Base-by-base conservation (phyloP, 176 grass and related monocot species). In the Rhynchospora breviuscula region DNA sequence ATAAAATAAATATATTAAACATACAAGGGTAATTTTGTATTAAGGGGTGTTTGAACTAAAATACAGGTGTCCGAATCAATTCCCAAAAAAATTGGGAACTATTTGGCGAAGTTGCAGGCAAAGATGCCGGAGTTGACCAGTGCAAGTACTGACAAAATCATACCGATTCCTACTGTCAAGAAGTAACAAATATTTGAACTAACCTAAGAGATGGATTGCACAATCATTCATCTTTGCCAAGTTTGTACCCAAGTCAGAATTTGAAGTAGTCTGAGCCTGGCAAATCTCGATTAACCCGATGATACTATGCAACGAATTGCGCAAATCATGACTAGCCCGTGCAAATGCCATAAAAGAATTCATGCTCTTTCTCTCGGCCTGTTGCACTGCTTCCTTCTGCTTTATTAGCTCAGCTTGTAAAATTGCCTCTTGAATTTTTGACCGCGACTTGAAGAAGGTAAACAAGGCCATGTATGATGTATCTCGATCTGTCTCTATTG, bases 331-430 rank as follows among this genome's bases (percentile, higher is more conserved):
- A 68, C 89, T 97, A 26, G 90, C 90, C 29, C 81, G 81, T 25
- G 85, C 81, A 53, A 97, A 89, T 15, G 95, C 89, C n/a, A 94
- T 87, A 82, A n/a, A n/a, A n/a, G n/a, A n/a, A 77, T 97, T 97
- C 94, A 94, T 91, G 66, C 88, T 92, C 78, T 92, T 97, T 60
- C 87, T 87, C 81, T 97, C 95, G 25, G 90, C 92, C 59, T 94
- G 94, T 57, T 81, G 83, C 14, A 92, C 89, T 48, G 80, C 88
- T 77, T 92, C 92, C 77, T 92, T 92, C 82, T 86, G 87, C 56
- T 47, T 85, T 15, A 91, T 85, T 10, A 94, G 80, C 12, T 92
- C 82, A 10, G 84, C 94, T 40, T 84, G 63, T n/a, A 97, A 66
- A 45, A 60, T 7, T 10, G 86, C 79, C 58, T 91, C 79, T 13